Evolutionary conservation across 139 green algal species (phyloP).

Genomic region (Coccomyxa sp.): DNA sequence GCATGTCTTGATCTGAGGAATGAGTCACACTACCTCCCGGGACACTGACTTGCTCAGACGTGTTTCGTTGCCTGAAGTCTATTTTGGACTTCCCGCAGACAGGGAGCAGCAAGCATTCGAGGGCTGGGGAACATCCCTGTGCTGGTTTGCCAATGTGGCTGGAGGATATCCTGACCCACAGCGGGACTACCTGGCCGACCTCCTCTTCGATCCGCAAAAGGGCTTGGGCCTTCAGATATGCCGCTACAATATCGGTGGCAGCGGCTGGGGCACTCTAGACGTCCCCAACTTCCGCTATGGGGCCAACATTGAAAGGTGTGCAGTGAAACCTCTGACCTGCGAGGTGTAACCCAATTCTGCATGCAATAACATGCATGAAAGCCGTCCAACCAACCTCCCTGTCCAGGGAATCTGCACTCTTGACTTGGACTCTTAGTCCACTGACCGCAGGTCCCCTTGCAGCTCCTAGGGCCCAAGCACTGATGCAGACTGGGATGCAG

Average conservation of each 20-base stretch:
- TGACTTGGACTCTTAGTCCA: too few species aligned
- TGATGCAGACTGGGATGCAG: too few species aligned
- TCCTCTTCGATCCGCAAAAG: conserved; percentile 26
- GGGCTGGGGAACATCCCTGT: conserved; percentile 21
- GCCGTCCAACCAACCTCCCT: too few species aligned
- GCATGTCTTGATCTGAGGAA: not conserved
- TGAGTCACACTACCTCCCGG: not conserved
- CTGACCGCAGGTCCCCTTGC: too few species aligned
- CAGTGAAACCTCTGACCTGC: not conserved
- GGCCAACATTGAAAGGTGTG: conserved; percentile 1
- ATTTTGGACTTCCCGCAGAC: not conserved
- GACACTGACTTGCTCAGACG: not conserved
- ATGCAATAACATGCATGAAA: too few species aligned
- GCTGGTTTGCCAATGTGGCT: conserved; percentile 21
- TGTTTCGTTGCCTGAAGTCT: not conserved
- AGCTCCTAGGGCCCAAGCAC: too few species aligned
- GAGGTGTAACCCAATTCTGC: too few species aligned
- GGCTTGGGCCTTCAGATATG: conserved; percentile 29
- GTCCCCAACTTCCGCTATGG: conserved; percentile 11
- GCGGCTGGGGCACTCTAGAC: not conserved
- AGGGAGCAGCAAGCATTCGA: conserved; percentile 15
- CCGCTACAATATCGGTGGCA: conserved; percentile 34
- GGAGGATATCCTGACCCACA: not conserved
- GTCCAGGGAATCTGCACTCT: too few species aligned
- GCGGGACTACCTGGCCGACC: conserved; percentile 15